These are phyloP conservation scores for Talaromyces funiculosus DNA, from an alignment of 2,329 filamentous ascomycete genomes.

Conservation along the genomic window DNA sequence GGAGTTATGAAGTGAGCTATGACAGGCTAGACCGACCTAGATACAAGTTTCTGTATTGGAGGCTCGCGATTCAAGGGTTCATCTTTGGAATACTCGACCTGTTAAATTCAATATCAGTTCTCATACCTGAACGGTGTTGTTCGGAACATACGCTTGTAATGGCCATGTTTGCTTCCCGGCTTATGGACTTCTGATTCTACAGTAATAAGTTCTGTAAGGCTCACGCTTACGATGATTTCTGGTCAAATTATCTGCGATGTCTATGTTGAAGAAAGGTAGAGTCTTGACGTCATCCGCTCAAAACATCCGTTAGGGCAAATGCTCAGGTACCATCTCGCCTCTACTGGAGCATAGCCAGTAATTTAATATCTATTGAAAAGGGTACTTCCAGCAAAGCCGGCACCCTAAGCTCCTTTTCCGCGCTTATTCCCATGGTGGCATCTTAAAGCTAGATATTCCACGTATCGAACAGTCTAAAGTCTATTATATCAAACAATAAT, in stretches of 20 bases:
- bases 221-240: no score
- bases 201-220: not conserved
- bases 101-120: not conserved
- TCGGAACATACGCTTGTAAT: not conserved
- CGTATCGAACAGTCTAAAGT: not conserved
- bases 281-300: constrained; percentile 8
- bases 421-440: not conserved
- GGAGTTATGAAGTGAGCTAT: not conserved
- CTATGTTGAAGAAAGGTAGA: not conserved
- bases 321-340: not conserved
- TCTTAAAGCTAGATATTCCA: not conserved
- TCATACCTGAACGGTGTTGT: no score
- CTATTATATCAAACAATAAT: not conserved
- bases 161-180: not conserved
- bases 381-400: not conserved
- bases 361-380: no score
- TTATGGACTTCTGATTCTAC: not conserved
- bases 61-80: constrained; percentile 32
- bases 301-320: not conserved
- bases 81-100: constrained; percentile 3
- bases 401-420: no score
- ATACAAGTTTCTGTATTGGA: constrained; percentile 22
- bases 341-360: not conserved
- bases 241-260: no score
- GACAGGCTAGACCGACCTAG: not conserved